Evolutionary conservation across 345 rosid genomes (phyloP), one percentile per base, ranked within the genome.

Genomic region (Lumnitzera littorea): DNA sequence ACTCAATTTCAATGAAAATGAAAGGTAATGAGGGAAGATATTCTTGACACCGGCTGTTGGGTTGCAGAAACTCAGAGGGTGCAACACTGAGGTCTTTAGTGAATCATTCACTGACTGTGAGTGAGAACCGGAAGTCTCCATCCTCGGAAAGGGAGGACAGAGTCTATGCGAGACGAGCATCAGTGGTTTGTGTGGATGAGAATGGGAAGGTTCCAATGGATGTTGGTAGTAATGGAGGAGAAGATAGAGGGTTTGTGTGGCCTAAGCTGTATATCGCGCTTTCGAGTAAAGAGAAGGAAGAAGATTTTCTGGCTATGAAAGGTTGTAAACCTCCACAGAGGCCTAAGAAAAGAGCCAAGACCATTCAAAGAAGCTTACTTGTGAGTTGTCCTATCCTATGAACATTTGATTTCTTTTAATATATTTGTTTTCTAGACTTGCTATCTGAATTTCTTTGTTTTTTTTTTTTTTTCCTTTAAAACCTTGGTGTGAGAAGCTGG

Each of bases 201-300:
- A 65, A 50, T 0, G 68, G 68, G 56, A 65, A 65, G 68, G 58
- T 58, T 23, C 25, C 53, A 15, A 43, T 81, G 62, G 84, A 79
- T 57, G 83, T 69, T 66, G 74, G 74, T 62, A 84, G 79, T 48
- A 80, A 78, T 53, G 72, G 61, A 41, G 86, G 78, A 63, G 88
- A 74, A 8, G 29, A 72, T 27, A 1, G 78, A 64, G 75, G 69
- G 53, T 53, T 52, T 20, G 77, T 75, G 24, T 85, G 91, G 91
- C 91, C 91, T 46, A 83, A 81, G 74, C 75, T 85, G 56, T 79
- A 62, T 50, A 72, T 77, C 15, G 62, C 76, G 6, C 72, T 85
- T 56, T 85, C 91, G 23, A 85, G 84, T 78, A 85, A 85, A 77
- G 91, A 85, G 69, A 85, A 85, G 62, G 91, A 85, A 49, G 91